Percentiles rank a stretch among this genome's conserved stretches.
Evolutionary conservation across 352 stramenopile species (phyloP).

Genomic region (Globisporangium nunn): DNA sequence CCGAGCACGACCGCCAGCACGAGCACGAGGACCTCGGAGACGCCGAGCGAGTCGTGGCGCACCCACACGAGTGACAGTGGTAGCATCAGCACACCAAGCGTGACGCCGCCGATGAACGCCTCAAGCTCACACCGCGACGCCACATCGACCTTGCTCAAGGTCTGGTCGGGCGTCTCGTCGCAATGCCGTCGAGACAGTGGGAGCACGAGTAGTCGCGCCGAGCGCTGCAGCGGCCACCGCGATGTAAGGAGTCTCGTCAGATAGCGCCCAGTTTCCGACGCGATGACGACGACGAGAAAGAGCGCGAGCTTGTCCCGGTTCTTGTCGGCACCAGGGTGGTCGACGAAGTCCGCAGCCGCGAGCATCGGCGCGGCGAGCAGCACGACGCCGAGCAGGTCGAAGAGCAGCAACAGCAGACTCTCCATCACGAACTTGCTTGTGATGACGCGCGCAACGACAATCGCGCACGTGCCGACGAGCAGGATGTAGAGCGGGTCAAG

Average conservation of each 20-base stretch:
- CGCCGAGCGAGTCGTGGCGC: slow-evolving; percentile 15
- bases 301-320: slow-evolving; percentile 35
- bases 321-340: slow-evolving; percentile 21
- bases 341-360: slow-evolving; percentile 33
- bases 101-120: slow-evolving; percentile 24
- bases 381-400: slow-evolving; percentile 31
- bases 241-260: slow-evolving; percentile 1
- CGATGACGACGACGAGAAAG: slow-evolving; percentile 39
- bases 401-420: slow-evolving; percentile 32
- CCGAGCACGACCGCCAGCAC: slow-evolving; percentile 29
- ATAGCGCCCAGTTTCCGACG: slow-evolving; percentile 29
- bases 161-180: slow-evolving; percentile 17
- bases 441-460: slow-evolving; percentile 40
- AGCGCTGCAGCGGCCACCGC: neutral
- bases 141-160: slow-evolving; percentile 15
- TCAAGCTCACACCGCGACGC: slow-evolving; percentile 18
- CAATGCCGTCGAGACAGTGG: slow-evolving; percentile 18
- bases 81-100: slow-evolving; percentile 28
- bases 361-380: slow-evolving; percentile 26
- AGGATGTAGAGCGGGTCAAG: slow-evolving; percentile 42
- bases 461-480: slow-evolving; percentile 26
- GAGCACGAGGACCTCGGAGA: slow-evolving; percentile 31
- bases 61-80: slow-evolving; percentile 20
- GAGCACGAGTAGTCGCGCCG: slow-evolving; percentile 4
- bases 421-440: slow-evolving; percentile 43